phyloP scores from a whole-genome alignment of 371 early-diverging fungal species.

The Rhizopus stolonifer region DNA sequence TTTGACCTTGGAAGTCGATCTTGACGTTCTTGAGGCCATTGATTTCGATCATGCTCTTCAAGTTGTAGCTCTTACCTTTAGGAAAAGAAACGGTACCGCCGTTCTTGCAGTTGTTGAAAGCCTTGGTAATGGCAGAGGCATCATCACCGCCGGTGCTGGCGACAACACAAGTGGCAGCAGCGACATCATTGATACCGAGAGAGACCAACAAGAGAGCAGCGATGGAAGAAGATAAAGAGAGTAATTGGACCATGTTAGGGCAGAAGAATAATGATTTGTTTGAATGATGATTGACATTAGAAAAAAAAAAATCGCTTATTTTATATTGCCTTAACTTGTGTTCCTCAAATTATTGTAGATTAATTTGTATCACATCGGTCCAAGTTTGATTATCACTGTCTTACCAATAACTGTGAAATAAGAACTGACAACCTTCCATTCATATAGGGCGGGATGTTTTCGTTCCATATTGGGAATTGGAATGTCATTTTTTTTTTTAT shows the following conservation, averaged over 20 bases:
- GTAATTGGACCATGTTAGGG: not conserved
- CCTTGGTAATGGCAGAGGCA: constrained; percentile 23
- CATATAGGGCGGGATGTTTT: too few species aligned
- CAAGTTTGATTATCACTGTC: too few species aligned
- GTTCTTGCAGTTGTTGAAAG: constrained; percentile 30
- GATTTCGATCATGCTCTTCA: too few species aligned
- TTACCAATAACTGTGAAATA: too few species aligned
- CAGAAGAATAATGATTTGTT: not conserved
- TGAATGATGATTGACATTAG: too few species aligned
- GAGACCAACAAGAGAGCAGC: not conserved
- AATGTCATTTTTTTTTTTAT: too few species aligned
- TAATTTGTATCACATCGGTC: too few species aligned
- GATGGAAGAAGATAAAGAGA: not conserved
- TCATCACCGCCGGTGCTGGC: constrained; percentile 23
- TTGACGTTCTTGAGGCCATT: constrained; percentile 34
- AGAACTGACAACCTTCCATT: too few species aligned
- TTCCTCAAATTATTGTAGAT: too few species aligned
- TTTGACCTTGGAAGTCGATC: constrained; percentile 27
- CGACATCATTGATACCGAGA: not conserved
- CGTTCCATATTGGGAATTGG: too few species aligned
- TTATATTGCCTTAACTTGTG: too few species aligned
- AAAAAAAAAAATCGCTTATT: too few species aligned
- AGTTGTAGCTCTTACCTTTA: constrained; percentile 19
- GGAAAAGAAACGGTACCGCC: constrained; percentile 39
- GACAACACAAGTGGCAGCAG: constrained; percentile 26